Conservation (phyloP, 352 stramenopile species). For the Pythium volutum region DNA sequence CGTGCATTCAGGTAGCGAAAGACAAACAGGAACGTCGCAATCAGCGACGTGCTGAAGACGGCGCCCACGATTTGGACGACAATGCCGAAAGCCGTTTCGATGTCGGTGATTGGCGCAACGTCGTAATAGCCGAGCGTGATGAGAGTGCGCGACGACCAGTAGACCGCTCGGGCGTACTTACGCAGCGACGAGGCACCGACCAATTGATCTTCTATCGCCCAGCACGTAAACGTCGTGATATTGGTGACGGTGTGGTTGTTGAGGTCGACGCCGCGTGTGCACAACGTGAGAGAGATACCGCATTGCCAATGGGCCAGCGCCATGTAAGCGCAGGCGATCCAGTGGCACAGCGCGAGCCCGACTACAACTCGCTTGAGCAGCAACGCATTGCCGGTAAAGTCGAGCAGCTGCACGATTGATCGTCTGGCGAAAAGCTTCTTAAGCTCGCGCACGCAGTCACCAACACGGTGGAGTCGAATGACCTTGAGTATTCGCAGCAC, state of each 20-base stretch:
- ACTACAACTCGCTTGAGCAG: constrained; percentile 44
- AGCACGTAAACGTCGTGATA: constrained; percentile 41
- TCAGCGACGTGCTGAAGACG: constrained; percentile 62
- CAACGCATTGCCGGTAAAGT: constrained; percentile 55
- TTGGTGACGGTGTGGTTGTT: not conserved
- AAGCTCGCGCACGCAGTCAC: constrained; percentile 41
- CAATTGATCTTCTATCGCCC: constrained; percentile 65
- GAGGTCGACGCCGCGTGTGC: constrained; percentile 25
- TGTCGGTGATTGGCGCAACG: constrained; percentile 43
- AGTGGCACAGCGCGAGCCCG: constrained; percentile 50
- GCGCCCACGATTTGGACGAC: constrained; percentile 57
- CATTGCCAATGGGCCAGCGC: constrained; percentile 63
- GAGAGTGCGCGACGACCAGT: constrained; percentile 57
- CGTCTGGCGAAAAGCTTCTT: constrained; percentile 43
- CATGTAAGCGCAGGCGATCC: constrained; percentile 67
- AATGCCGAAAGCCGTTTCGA: constrained; percentile 57
- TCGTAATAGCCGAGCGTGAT: constrained; percentile 66
- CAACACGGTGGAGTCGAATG: constrained; percentile 51
- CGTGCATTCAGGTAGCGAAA: constrained; percentile 55
- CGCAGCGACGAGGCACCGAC: constrained; percentile 37
- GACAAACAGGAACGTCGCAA: constrained; percentile 72
- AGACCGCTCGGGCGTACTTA: constrained; percentile 55
- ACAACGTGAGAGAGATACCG: constrained; percentile 52
- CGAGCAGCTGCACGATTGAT: constrained; percentile 43
- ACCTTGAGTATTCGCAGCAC: constrained; percentile 51